Base-by-base conservation (phyloP, 1,139 yeast species). In the Kazachstania sp. region DNA sequence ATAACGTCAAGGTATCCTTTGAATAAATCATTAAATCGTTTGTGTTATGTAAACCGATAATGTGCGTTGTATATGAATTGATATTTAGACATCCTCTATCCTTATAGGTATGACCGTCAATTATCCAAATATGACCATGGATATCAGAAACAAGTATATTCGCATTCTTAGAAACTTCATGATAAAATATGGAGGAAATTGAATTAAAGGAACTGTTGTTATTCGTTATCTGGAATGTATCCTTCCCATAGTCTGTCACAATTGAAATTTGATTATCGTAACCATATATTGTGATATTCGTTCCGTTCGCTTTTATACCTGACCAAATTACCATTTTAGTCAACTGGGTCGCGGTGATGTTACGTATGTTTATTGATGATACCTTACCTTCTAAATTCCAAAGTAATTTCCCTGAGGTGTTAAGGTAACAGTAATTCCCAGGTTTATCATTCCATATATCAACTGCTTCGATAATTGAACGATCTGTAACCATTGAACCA, bases 161-260 rank as follows among this genome's bases (percentile, higher is more conserved):
- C 11, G 19, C 31, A 31, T 37, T 30, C 8, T 46, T 54, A 9
- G 15, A 13, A 28, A 20, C 28, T 11, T 34, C 38, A 12, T 28
- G 31, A 19, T 28, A 38, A 20, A 39, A 39, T 12, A 45, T 20
- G 4, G 38, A 31, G 2, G 40, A 15, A 19, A 45, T 39, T 20
- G 20, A 15, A 6, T 19, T 41, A 12, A 45, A 26, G 2, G n/a
- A 30, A 20, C 55, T 46, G 2, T 65, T 63, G n/a, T 45, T 40
- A 13, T 53, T 58, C 1, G 56, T 39, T 3, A 52, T 43, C 4
- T 47, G 47, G 0, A 45, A 20, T 2, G 55, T 34, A 23, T 23
- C 28, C 12, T 45, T 38, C 2, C 48, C 51, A 9, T 37, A 43
- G 16, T 49, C 16, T 12, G 38, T 18, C 13, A 53, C 18, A 9